Conservation (phyloP, 176 grass and related monocot species). For the Paspalum vaginatum region DNA sequence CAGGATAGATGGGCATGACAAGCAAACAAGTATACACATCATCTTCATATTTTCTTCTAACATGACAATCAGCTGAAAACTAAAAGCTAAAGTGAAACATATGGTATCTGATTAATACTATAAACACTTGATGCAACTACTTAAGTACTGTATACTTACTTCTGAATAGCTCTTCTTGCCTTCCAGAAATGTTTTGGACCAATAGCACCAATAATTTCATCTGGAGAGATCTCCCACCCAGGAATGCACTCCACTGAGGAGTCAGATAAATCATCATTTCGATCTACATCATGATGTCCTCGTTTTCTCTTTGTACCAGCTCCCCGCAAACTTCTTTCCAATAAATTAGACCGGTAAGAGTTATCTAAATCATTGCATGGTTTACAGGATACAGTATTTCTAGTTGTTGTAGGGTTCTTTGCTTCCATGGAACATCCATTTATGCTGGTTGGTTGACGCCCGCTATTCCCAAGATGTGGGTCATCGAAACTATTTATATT, state of each 20-base stretch:
- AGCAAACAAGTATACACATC: background rate
- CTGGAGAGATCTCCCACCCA: slow-evolving; percentile 48
- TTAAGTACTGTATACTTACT: slow-evolving; percentile 43
- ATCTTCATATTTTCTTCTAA: background rate
- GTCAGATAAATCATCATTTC: slow-evolving; percentile 40
- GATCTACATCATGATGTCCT: slow-evolving; percentile 16
- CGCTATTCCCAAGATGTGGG: background rate
- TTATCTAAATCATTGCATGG: slow-evolving; percentile 17
- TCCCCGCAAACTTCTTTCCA: background rate
- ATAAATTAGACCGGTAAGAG: slow-evolving; percentile 22
- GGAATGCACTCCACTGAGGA: slow-evolving; percentile 34
- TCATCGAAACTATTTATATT: background rate
- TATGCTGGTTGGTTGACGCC: background rate
- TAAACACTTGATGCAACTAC: background rate
- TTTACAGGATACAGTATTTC: slow-evolving; percentile 18
- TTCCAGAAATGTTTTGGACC: slow-evolving; percentile 69
- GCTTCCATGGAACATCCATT: slow-evolving; percentile 16
- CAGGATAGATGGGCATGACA: background rate
- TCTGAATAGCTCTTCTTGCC: slow-evolving; percentile 64
- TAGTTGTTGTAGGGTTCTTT: slow-evolving; percentile 21
- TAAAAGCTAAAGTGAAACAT: slow-evolving; percentile 15
- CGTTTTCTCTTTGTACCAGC: slow-evolving; percentile 33
- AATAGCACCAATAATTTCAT: slow-evolving; percentile 58
- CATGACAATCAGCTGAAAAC: background rate
- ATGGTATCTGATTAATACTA: slow-evolving; percentile 3